Conservation (phyloP, 2,329 filamentous ascomycete species). For the Trichoderma oligosporum region DNA sequence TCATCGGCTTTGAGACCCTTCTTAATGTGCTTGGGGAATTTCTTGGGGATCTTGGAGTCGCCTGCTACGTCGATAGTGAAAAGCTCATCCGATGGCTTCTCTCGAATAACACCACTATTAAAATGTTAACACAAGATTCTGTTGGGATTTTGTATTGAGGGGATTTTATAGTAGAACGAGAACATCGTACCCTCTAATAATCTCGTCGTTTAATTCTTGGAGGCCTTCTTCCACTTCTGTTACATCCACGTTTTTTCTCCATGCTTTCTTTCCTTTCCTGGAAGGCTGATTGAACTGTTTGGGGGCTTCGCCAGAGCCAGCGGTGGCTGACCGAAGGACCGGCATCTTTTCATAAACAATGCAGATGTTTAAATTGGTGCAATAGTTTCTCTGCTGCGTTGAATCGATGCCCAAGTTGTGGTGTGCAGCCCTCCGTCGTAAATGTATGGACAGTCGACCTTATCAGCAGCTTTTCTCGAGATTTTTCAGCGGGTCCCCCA, state of each 20-base stretch:
- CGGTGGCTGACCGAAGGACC: constrained; percentile 44
- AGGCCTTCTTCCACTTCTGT: constrained; percentile 80
- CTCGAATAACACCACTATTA: constrained; percentile 73
- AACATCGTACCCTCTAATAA: constrained; percentile 74
- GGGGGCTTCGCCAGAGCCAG: constrained; percentile 58
- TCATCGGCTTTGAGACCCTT: constrained; percentile 88
- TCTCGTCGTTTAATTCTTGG: constrained; percentile 78
- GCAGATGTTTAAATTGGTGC: neutral
- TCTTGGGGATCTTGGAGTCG: constrained; percentile 61
- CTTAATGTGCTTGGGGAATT: constrained; percentile 60
- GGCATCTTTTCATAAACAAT: constrained; percentile 55
- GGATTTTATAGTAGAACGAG: neutral
- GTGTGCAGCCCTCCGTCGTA: neutral
- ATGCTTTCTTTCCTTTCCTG: constrained; percentile 96
- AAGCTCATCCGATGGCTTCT: constrained; percentile 77
- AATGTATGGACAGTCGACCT: neutral
- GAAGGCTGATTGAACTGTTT: constrained; percentile 84
- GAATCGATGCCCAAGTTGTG: neutral
- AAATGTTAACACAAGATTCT: constrained; percentile 21
- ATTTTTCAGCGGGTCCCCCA: constrained; percentile 19
- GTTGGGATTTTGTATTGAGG: neutral
- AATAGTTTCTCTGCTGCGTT: neutral
- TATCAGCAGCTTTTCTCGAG: constrained; percentile 18
- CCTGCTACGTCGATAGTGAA: constrained; percentile 79
- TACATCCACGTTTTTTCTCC: constrained; percentile 97